Base-by-base conservation (phyloP, 2,329 filamentous ascomycete species). In the Myriangium duriaei region DNA sequence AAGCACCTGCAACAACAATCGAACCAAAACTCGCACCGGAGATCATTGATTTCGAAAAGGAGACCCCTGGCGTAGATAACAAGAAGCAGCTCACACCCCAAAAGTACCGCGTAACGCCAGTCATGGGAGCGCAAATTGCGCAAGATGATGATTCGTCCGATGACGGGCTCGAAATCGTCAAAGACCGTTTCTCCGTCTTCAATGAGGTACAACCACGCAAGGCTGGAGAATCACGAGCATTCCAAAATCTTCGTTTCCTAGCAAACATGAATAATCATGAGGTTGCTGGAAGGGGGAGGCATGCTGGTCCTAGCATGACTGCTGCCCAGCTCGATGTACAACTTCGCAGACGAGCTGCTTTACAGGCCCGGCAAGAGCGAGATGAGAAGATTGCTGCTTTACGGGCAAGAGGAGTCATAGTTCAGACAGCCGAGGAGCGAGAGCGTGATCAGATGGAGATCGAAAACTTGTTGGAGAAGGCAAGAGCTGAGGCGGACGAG, bases 401-500 rank as follows among this genome's bases (percentile, higher is more conserved):
- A 29, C 76, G 74, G 51, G 78, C 80, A 9, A 85, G 81, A 58
- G 91, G 91, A 5, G 71, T 95, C 16, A 65, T 80, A 15, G 68
- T 96, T 12, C 80, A 87, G 56, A 94, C 83, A 1, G 75, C 79
- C 2, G 88, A 95, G 58, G 87, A 98, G 56, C 76, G 83, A 13
- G 81, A 87, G 52, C 74, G 75, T 21, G 81, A 93, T 54, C 75
- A 85, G 57, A 76, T 81, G 41, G 76, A 87, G 42, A 76, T 94
- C 10, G 91, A 96, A 49, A 81, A 95, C 51, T 72, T 96, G 43
- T 74, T 96, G 16, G 80, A 88, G 33, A 86, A 79, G 50, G 88
- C 87, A 13, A 72, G 86, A 41, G 69, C 76, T 44, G 84, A 96
- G 54, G 87, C 79, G 2, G 73, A 81, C 31, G 77, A 81, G 47